Evolutionary conservation across 345 rosid genomes (phyloP), one percentile per base, ranked within the genome.

Genomic region (Mangifera indica): DNA sequence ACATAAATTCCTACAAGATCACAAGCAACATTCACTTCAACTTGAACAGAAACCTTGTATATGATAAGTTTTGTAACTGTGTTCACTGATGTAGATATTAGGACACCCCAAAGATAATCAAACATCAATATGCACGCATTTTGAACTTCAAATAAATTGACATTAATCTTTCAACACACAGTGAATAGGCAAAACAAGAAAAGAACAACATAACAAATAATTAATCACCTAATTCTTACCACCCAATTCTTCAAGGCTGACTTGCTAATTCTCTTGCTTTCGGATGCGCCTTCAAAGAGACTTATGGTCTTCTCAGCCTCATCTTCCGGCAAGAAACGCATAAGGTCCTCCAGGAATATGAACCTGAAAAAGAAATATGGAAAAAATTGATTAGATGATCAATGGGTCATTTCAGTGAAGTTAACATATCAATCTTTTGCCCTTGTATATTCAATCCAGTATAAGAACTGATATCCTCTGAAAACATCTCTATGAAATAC

Each of bases 161-260:
- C 21, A 37, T 14, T 67, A 52, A 13, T n/a, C 29, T 68, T 10
- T 15, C 32, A 68, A 37, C 7, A 24, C 8, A 69, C 21, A 22
- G 55, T 17, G 15, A 58, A 26, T n/a, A n/a, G 56, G 42, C 11
- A n/a, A 42, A 20, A 66, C 12, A 26, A 22, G 12, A 12, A 24
- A 12, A 51, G 7, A 58, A 46, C 24, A 11, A 32, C 17, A 26
- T 21, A 60, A 40, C 12, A 2, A 3, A 17, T 67, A 53, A n/a
- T 22, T 26, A 40, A 45, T 20, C 60, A 21, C 60, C 65, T 25
- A 17, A 70, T 62, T 72, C 88, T 86, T 82, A 90, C 98, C 96
- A 93, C 90, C 97, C 96, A 91, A 62, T 88, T 88, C 84, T 88
- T 93, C 60, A 93, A 71, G 74, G 91, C 78, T n/a, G 81, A 75